Conservation (phyloP, 2,329 filamentous ascomycete genomes). For the Madurella mycetomatis region DNA sequence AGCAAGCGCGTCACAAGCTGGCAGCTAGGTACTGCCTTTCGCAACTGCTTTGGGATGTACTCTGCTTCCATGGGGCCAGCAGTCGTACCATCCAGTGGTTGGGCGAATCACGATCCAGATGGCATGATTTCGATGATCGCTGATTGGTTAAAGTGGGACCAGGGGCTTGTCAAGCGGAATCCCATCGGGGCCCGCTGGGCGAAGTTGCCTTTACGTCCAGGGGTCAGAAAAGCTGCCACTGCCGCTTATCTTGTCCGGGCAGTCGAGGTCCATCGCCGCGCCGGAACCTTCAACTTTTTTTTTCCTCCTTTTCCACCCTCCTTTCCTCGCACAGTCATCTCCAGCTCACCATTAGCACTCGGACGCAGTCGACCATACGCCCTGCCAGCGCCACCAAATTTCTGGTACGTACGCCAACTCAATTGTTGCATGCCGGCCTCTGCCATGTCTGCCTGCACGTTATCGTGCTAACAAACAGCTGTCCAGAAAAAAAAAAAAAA, state of each 20-base stretch:
- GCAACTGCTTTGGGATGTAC: neutral
- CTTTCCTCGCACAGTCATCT: slow-evolving; percentile 10
- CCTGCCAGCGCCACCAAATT: slow-evolving; percentile 15
- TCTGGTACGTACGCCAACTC: slow-evolving; percentile 8
- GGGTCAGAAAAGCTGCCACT: slow-evolving; percentile 10
- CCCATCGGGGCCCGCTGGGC: slow-evolving; percentile 8
- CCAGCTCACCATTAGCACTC: slow-evolving; percentile 2
- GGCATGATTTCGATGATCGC: slow-evolving; percentile 10
- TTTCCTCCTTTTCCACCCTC: slow-evolving; percentile 3
- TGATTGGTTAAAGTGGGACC: slow-evolving; percentile 18
- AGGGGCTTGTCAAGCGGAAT: slow-evolving; percentile 9
- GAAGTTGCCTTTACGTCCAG: slow-evolving; percentile 8
- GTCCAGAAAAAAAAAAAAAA: slow-evolving; percentile 18
- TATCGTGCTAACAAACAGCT: slow-evolving; percentile 20
- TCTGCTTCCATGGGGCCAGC: slow-evolving; percentile 1
- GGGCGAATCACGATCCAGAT: slow-evolving; percentile 18
- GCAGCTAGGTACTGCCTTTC: neutral
- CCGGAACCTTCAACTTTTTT: slow-evolving; percentile 14
- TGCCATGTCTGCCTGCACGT: neutral
- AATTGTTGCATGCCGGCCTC: slow-evolving; percentile 6
- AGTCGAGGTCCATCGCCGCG: slow-evolving; percentile 4
- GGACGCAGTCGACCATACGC: slow-evolving; percentile 1
- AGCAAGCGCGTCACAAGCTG: no score
- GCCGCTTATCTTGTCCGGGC: slow-evolving; percentile 15
- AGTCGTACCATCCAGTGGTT: slow-evolving; percentile 13